Conservation (phyloP, 2,329 filamentous ascomycete genomes). For the Triangularia setosa region DNA sequence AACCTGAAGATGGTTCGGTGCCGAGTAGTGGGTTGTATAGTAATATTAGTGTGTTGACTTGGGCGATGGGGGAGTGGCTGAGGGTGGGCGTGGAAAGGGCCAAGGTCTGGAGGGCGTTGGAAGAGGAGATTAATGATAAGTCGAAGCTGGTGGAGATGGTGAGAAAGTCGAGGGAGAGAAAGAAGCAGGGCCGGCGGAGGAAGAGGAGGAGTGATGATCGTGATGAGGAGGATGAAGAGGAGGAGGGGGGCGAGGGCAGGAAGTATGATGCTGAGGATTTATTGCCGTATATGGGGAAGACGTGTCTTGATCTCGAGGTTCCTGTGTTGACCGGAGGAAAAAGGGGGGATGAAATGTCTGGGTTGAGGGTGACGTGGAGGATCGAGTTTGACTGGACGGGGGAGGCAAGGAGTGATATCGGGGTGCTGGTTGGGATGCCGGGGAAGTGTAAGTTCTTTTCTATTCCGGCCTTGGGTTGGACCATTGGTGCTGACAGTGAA, state of each 20-base stretch:
- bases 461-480: neutral
- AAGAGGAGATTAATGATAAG: conserved; percentile 41
- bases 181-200: conserved; percentile 15
- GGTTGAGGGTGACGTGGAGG: conserved; percentile 54
- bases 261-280: conserved; percentile 42
- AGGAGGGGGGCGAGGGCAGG: conserved; percentile 23
- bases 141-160: conserved; percentile 33
- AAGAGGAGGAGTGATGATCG: conserved; percentile 20
- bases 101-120: conserved; percentile 56
- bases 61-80: conserved; percentile 67
- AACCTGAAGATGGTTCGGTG: neutral
- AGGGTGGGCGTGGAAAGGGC: conserved; percentile 58
- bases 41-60: conserved; percentile 59
- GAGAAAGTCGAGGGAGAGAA: conserved; percentile 28
- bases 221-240: conserved; percentile 25
- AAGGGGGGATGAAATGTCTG: conserved; percentile 24
- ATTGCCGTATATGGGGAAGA: conserved; percentile 50
- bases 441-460: conserved; percentile 55
- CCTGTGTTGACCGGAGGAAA: conserved; percentile 33
- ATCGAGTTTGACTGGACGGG: conserved; percentile 70
- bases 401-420: conserved; percentile 59
- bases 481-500: conserved; percentile 10
- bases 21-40: conserved; percentile 42
- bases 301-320: conserved; percentile 48
- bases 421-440: conserved; percentile 53